phyloP scores from a whole-genome alignment of 345 rosid species.

The Erucastrum elatum region DNA sequence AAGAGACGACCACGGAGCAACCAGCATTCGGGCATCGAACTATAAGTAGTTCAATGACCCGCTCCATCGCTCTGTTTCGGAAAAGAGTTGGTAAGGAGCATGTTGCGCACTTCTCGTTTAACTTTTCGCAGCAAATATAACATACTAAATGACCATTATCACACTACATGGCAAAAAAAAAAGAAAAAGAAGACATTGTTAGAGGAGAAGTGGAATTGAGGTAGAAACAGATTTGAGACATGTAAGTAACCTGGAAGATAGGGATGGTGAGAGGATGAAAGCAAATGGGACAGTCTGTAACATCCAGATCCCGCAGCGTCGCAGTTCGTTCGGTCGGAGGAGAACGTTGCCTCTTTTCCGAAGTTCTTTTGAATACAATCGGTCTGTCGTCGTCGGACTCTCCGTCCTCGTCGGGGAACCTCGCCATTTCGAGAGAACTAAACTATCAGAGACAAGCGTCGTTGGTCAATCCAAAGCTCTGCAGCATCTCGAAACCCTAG shows the following conservation, averaged over 20 bases:
- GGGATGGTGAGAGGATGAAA: background rate
- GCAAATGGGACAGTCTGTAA: conserved; percentile 1
- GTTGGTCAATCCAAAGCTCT: too few relatives aligned
- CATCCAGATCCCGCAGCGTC: background rate
- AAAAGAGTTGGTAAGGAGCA: background rate
- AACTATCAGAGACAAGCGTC: too few relatives aligned
- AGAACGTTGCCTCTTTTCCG: too few relatives aligned
- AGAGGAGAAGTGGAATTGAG: too few relatives aligned
- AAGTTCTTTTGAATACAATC: too few relatives aligned
- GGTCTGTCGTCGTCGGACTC: too few relatives aligned
- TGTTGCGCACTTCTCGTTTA: background rate
- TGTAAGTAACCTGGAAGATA: background rate
- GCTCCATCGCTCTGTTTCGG: background rate
- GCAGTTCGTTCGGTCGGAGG: background rate
- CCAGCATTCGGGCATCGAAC: background rate
- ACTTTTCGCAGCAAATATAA: background rate
- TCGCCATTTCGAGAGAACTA: background rate
- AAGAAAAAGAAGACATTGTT: too few relatives aligned
- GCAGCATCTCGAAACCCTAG: too few relatives aligned
- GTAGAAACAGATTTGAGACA: too few relatives aligned
- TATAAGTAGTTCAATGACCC: background rate
- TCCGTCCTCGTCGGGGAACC: too few relatives aligned
- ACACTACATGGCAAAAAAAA: background rate
- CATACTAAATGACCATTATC: background rate
- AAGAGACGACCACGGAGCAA: background rate